Percentiles rank a stretch among this genome's conserved stretches.
Evolutionary conservation across 1,139 yeast species (phyloP).

Genomic region (Kodamaea suecica): DNA sequence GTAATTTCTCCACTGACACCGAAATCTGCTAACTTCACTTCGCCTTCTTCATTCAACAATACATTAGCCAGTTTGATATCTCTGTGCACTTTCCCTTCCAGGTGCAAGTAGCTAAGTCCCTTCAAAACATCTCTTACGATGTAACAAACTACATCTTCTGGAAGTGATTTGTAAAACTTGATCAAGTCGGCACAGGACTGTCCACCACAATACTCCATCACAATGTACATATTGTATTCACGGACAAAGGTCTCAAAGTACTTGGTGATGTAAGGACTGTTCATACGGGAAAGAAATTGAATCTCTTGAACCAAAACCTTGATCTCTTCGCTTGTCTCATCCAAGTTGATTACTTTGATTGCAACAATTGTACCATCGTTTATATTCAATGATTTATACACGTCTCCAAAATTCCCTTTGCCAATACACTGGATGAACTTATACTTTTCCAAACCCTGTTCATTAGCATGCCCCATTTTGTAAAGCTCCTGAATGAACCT

Average conservation of each 20-base stretch:
- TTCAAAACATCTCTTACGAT: conserved; percentile 57
- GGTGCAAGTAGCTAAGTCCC: conserved; percentile 71
- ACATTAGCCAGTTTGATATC: conserved; percentile 86
- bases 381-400: conserved; percentile 56
- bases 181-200: conserved; percentile 79
- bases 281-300: conserved; percentile 61
- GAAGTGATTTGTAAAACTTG: conserved; percentile 35
- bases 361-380: conserved; percentile 54
- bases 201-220: conserved; percentile 92
- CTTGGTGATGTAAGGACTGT: conserved; percentile 60
- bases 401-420: conserved; percentile 85
- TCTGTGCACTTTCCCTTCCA: conserved; percentile 73
- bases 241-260: conserved; percentile 62
- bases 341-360: conserved; percentile 73
- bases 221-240: conserved; percentile 74
- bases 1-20: conserved; percentile 83
- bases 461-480: too few species aligned
- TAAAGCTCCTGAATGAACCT: too few species aligned
- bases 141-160: conserved; percentile 57
- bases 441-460: conserved; percentile 22
- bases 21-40: conserved; percentile 76
- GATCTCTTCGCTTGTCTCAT: conserved; percentile 71
- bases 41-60: conserved; percentile 58
- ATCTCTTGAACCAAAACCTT: conserved; percentile 70
- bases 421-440: conserved; percentile 63